These are phyloP conservation scores for Nakazawaea wickerhamii DNA, from an alignment of 805 yeast genomes.

Conservation along the genomic window DNA sequence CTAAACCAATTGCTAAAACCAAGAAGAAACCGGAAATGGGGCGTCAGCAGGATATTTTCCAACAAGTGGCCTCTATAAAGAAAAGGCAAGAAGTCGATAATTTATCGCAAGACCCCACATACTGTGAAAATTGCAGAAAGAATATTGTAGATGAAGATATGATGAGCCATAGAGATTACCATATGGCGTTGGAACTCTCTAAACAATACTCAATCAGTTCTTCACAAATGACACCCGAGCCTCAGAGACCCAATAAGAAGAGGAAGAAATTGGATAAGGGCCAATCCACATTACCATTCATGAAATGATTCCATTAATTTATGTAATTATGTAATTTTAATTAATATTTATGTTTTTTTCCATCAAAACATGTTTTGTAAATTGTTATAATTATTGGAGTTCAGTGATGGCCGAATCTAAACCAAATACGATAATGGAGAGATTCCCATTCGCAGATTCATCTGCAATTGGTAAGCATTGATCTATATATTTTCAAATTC, in stretches of 20 bases:
- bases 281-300: constrained; percentile 12
- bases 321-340: too few species aligned
- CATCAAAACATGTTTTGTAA: too few species aligned
- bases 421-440: background rate
- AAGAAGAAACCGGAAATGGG: background rate
- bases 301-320: background rate
- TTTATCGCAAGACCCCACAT: background rate
- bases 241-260: background rate
- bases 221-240: background rate
- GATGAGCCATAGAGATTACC: constrained; percentile 13
- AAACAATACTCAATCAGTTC: constrained; percentile 1
- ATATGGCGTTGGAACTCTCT: constrained; percentile 10
- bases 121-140: constrained; percentile 8
- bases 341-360: too few species aligned
- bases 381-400: too few species aligned
- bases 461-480: constrained; percentile 80
- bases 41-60: background rate
- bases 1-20: background rate
- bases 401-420: background rate
- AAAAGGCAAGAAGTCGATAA: background rate
- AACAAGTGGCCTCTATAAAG: background rate
- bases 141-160: constrained; percentile 8
- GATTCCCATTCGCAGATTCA: constrained; percentile 72
- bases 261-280: constrained; percentile 11
- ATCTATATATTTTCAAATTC: too few species aligned